These are phyloP conservation scores for Auricularia heimuer DNA, from an alignment of 768 basidiomycete genomes.

Conservation along the genomic window DNA sequence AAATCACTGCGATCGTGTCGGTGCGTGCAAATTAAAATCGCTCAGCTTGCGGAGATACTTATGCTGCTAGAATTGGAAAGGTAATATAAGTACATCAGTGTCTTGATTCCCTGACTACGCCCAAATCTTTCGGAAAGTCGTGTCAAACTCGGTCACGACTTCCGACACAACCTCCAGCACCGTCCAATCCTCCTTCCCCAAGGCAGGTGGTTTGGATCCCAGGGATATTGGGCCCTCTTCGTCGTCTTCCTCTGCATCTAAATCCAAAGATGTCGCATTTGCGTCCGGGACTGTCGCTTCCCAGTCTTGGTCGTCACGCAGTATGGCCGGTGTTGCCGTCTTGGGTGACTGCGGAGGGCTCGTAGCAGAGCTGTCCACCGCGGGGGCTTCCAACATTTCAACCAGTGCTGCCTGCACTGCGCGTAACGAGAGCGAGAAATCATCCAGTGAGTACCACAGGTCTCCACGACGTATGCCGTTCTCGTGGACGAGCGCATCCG, in stretches of 20 bases:
- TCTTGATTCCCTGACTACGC: slow-evolving; percentile 22
- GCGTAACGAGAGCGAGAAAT: slow-evolving; percentile 43
- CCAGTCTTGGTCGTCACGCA: slow-evolving; percentile 21
- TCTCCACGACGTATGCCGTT: slow-evolving; percentile 55
- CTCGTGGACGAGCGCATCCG: slow-evolving; percentile 31
- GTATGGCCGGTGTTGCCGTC: slow-evolving; percentile 14
- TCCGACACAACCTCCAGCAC: slow-evolving; percentile 41
- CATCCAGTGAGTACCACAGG: slow-evolving; percentile 55
- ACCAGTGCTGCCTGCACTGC: slow-evolving; percentile 39
- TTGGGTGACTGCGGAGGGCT: no score
- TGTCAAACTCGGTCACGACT: slow-evolving; percentile 40
- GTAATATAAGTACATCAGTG: no score
- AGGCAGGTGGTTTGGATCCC: slow-evolving; percentile 2
- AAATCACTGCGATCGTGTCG: no score
- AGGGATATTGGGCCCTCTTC: slow-evolving; percentile 20
- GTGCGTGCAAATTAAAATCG: no score
- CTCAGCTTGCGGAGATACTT: no score
- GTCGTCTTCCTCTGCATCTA: slow-evolving; percentile 13
- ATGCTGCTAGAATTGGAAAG: no score
- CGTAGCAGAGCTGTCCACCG: neutral
- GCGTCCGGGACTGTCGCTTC: neutral
- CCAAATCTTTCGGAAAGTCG: slow-evolving; percentile 57
- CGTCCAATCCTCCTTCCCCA: slow-evolving; percentile 41
- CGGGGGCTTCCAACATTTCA: neutral
- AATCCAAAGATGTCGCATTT: slow-evolving; percentile 1